Evolutionary conservation across 2,329 filamentous ascomycete genomes (phyloP).

Genomic region (Neonectria hederae): DNA sequence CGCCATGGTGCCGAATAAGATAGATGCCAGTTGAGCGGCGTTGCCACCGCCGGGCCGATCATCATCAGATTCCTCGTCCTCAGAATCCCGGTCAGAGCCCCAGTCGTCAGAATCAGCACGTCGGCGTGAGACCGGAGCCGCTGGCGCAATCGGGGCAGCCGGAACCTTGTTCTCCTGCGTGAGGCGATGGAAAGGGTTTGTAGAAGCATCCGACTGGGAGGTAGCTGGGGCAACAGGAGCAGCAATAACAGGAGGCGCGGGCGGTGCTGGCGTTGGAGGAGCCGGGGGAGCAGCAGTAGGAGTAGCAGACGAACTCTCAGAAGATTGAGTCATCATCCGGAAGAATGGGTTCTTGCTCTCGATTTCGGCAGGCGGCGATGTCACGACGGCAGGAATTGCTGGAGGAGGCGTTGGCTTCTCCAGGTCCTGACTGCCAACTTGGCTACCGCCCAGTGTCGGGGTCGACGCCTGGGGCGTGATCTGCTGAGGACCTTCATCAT

Average conservation of each 20-base stretch:
- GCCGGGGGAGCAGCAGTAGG: conserved; percentile 54
- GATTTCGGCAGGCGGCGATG: conserved; percentile 67
- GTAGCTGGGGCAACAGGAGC: conserved; percentile 49
- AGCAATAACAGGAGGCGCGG: conserved; percentile 48
- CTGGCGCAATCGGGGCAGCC: conserved; percentile 55
- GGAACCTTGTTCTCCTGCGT: conserved; percentile 68
- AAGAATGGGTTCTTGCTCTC: conserved; percentile 97
- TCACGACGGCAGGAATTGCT: conserved; percentile 52
- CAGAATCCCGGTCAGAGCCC: conserved; percentile 76
- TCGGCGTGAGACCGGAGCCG: conserved; percentile 63
- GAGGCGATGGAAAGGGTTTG: conserved; percentile 94
- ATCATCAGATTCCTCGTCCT: conserved; percentile 67
- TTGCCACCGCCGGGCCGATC: conserved; percentile 81
- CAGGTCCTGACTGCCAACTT: conserved; percentile 62
- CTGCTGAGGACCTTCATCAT: conserved; percentile 81
- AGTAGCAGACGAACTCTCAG: conserved; percentile 60
- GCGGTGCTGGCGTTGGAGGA: conserved; percentile 53
- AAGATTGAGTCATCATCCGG: conserved; percentile 81
- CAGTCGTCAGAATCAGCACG: conserved; percentile 75
- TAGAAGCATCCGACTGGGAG: conserved; percentile 70
- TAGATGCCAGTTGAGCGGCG: conserved; percentile 91
- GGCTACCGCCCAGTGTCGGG: conserved; percentile 62
- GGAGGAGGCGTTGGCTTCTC: conserved; percentile 63
- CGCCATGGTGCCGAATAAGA: conserved; percentile 96
- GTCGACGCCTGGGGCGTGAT: conserved; percentile 71